Conservation (phyloP, 331 rosid species). For the Dryas integrifolia region DNA sequence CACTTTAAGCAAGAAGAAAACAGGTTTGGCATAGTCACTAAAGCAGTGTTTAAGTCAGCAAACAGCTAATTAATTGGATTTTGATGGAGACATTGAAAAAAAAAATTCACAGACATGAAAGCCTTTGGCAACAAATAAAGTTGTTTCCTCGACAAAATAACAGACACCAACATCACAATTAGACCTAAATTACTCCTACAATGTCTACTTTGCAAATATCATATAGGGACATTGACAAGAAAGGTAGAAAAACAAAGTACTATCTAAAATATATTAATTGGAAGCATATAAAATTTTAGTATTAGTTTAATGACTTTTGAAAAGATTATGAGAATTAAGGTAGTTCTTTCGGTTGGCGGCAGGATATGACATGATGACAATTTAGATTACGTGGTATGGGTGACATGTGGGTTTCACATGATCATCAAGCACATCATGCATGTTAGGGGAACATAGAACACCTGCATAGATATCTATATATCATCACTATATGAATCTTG, state of each 20-base stretch:
- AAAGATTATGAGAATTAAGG: neutral
- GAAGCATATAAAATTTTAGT: neutral
- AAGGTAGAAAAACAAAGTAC: slow-evolving; percentile 15
- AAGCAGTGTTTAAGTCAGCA: slow-evolving; percentile 21
- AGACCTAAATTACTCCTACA: slow-evolving; percentile 31
- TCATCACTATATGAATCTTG: neutral
- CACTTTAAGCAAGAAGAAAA: neutral
- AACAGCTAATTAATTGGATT: slow-evolving; percentile 24
- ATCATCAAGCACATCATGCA: slow-evolving; percentile 42
- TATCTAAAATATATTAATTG: neutral
- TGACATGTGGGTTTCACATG: slow-evolving; percentile 93
- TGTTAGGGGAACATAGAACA: slow-evolving; percentile 73
- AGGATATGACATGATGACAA: slow-evolving; percentile 31
- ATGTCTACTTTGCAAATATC: slow-evolving; percentile 28
- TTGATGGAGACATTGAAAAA: slow-evolving; percentile 22
- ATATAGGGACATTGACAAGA: slow-evolving; percentile 28
- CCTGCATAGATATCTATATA: slow-evolving; percentile 42
- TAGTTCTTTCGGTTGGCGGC: slow-evolving; percentile 13
- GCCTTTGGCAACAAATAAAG: slow-evolving; percentile 33
- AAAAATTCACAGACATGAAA: slow-evolving; percentile 31
- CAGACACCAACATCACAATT: slow-evolving; percentile 37
- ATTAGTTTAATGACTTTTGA: neutral
- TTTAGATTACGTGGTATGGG: slow-evolving; percentile 57
- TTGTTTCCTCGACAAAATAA: slow-evolving; percentile 33
- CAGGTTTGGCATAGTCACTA: slow-evolving; percentile 1